Percentiles rank a stretch among this genome's conserved stretches.
Conservation (phyloP, 2,329 filamentous ascomycete genomes). For the Fusarium sacchari region DNA sequence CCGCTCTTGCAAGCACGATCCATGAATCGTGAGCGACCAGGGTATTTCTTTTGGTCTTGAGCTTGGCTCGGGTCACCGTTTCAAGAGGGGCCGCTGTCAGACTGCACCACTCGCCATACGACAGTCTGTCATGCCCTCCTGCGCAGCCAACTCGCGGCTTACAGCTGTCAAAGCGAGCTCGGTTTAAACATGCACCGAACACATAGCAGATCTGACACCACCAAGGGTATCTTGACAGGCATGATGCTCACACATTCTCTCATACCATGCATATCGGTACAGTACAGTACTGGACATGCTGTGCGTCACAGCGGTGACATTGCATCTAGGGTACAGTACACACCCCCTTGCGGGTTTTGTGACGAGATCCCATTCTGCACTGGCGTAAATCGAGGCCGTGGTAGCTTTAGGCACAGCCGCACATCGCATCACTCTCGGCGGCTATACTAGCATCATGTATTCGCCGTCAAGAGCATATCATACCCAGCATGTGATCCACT, state of each 20-base stretch:
- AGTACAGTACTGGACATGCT: neutral
- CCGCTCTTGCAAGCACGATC: conserved; percentile 32
- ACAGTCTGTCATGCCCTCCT: conserved; percentile 6
- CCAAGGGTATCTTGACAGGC: neutral
- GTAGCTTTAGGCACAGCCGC: neutral
- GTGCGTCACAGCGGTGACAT: neutral
- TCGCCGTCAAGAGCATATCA: conserved; percentile 2
- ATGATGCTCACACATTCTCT: neutral
- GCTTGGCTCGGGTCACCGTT: conserved; percentile 5
- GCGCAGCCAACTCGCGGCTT: neutral
- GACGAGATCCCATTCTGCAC: conserved; percentile 8
- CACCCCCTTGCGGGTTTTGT: neutral
- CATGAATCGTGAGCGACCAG: conserved; percentile 17
- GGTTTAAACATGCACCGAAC: neutral
- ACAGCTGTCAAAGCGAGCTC: neutral
- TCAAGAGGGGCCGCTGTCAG: conserved; percentile 27
- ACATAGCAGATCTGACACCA: conserved; percentile 9
- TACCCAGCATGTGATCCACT: conserved; percentile 40
- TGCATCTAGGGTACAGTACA: neutral
- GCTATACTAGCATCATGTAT: conserved; percentile 9
- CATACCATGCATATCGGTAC: neutral
- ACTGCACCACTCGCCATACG: conserved; percentile 19
- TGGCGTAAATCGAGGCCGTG: neutral
- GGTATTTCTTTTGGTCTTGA: conserved; percentile 8
- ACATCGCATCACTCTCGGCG: conserved; percentile 5